Conservation (phyloP, 805 yeast species). For the Sugiyamaella qingdaonensis region DNA sequence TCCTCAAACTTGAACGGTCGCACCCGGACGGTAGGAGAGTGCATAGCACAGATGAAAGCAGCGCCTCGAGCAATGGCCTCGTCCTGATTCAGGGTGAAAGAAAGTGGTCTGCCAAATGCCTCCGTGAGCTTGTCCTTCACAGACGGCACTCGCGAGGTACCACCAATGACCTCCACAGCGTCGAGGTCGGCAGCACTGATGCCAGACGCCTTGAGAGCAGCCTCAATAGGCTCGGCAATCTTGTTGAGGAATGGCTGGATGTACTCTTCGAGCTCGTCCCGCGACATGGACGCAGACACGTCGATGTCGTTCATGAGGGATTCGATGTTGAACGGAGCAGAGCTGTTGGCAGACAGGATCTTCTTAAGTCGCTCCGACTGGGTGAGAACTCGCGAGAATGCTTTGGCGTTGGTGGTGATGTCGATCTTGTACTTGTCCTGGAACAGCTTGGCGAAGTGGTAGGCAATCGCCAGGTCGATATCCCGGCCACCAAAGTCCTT, state of each 20-base stretch:
- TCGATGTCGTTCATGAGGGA: conserved; percentile 97
- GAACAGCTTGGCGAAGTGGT: conserved; percentile 92
- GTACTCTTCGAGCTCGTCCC: conserved; percentile 90
- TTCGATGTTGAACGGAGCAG: conserved; percentile 93
- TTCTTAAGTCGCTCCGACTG: conserved; percentile 94
- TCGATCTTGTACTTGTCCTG: conserved; percentile 89
- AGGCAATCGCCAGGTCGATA: conserved; percentile 88
- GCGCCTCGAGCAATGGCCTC: conserved; percentile 99
- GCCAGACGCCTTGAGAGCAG: conserved; percentile 78
- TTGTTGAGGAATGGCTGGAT: conserved; percentile 77
- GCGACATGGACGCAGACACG: conserved; percentile 79
- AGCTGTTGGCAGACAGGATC: conserved; percentile 90
- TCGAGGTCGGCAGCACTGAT: conserved; percentile 70
- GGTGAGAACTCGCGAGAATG: conserved; percentile 84
- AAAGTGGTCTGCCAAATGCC: conserved; percentile 78
- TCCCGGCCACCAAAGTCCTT: conserved; percentile 98
- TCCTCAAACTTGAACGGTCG: conserved; percentile 99
- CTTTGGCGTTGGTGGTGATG: conserved; percentile 87
- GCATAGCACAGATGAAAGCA: conserved; percentile 97
- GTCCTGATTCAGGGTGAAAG: conserved; percentile 96
- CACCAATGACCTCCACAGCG: conserved; percentile 94
- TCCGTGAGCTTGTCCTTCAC: conserved; percentile 77
- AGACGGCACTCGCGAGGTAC: conserved; percentile 95
- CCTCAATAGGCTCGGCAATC: conserved; percentile 70
- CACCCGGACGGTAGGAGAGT: conserved; percentile 97